These are phyloP conservation scores for Ehretia macrophylla DNA, from an alignment of 257 asterid species.

Conservation along the genomic window DNA sequence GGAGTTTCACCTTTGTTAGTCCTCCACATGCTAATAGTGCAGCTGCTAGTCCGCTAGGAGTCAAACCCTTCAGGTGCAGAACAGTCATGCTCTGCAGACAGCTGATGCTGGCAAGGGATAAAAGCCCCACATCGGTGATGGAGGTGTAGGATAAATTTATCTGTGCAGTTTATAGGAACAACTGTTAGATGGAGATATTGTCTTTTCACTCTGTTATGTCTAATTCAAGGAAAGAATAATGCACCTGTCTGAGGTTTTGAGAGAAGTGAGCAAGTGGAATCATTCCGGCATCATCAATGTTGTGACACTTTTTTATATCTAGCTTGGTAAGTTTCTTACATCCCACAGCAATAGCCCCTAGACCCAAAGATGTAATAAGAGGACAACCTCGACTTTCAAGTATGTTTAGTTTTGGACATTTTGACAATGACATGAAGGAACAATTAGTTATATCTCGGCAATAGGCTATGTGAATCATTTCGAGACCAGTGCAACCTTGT, in stretches of 20 bases:
- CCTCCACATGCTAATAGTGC: constrained; percentile 79
- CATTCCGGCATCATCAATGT: constrained; percentile 73
- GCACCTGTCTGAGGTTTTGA: constrained; percentile 82
- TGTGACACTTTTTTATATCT: constrained; percentile 73
- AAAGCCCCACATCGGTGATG: constrained; percentile 70
- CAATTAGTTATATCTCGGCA: constrained; percentile 53
- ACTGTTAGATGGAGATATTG: not conserved
- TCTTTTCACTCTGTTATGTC: not conserved
- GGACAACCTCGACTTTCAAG: constrained; percentile 83
- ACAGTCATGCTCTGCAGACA: constrained; percentile 71
- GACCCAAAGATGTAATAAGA: constrained; percentile 61
- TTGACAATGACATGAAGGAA: constrained; percentile 64
- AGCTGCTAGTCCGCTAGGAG: constrained; percentile 62
- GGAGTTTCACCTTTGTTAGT: constrained; percentile 78
- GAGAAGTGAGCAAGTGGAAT: constrained; percentile 69
- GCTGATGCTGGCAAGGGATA: constrained; percentile 70
- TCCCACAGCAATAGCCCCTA: constrained; percentile 65
- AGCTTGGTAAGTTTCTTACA: constrained; percentile 65
- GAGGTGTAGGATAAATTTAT: constrained; percentile 76
- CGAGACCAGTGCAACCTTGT: constrained; percentile 65
- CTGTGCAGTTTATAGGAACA: constrained; percentile 30
- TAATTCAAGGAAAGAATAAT: not conserved
- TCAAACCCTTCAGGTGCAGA: constrained; percentile 57
- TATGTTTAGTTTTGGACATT: constrained; percentile 58
- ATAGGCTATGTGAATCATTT: constrained; percentile 69